Conservation (phyloP, 2,329 filamentous ascomycete species). For the Chrysosporium queenslandicum region DNA sequence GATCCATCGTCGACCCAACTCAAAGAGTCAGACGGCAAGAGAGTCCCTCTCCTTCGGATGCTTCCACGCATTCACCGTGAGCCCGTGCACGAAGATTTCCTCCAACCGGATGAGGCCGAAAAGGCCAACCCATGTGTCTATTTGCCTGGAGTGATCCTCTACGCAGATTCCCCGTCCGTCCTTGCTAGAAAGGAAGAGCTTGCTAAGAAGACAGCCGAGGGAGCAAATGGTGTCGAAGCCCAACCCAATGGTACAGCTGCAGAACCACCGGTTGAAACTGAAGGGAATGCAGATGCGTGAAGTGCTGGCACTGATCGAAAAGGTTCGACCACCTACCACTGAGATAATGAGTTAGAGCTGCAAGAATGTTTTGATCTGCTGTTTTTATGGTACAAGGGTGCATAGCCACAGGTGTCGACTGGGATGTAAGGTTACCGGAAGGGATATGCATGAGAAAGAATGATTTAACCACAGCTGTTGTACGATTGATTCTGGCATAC, state of each 20-base stretch:
- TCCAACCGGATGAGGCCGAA: slow-evolving; percentile 35
- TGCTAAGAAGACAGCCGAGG: slow-evolving; percentile 22
- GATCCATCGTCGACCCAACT: slow-evolving; percentile 6
- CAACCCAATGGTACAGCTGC: slow-evolving; percentile 2
- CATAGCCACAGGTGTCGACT: slow-evolving; percentile 6
- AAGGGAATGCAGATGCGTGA: slow-evolving; percentile 2
- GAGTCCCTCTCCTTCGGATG: slow-evolving; percentile 38
- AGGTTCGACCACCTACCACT: background rate
- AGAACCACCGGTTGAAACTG: background rate
- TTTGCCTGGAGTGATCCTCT: slow-evolving; percentile 41
- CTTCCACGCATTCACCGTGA: slow-evolving; percentile 47
- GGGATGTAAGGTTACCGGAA: slow-evolving; percentile 10
- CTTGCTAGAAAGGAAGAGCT: slow-evolving; percentile 34
- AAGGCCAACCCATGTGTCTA: slow-evolving; percentile 39
- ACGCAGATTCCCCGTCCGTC: slow-evolving; percentile 40
- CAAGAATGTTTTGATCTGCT: slow-evolving; percentile 2
- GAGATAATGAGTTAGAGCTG: background rate
- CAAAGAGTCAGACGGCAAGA: background rate
- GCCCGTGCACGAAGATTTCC: slow-evolving; percentile 40
- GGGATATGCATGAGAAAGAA: slow-evolving; percentile 2
- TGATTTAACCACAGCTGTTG: background rate
- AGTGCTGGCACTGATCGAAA: slow-evolving; percentile 5
- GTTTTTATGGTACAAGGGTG: slow-evolving; percentile 5
- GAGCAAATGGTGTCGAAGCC: slow-evolving; percentile 1
- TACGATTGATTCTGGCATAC: slow-evolving; percentile 7